Base-by-base conservation (phyloP, 129 eudicot genomes). In the Flaveria bidentis region DNA sequence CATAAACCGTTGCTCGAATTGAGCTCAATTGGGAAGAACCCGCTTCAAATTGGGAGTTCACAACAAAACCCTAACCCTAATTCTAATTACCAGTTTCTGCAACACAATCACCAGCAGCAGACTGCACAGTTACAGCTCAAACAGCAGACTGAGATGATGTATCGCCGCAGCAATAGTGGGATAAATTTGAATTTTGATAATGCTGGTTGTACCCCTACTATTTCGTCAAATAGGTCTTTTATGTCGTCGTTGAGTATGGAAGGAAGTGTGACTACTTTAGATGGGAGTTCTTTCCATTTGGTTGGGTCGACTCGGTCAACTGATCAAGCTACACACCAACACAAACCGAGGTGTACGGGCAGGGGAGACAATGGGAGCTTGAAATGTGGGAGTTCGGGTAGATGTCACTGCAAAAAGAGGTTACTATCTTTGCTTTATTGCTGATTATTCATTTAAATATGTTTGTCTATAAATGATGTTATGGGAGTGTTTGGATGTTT, bases 401-500 rank as follows among this genome's bases (percentile, higher is more conserved):
- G 92, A 84, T 95, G 99, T 78, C 99, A 91, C 78, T 95, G 99
- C 84, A 95, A 95, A 79, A 95, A 95, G 81, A 95, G 99, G 99
- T 95, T 67, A 46, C 7, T 6, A 56, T 80, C 74, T 15, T 51
- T 76, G 39, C 28, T 81, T 67, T 22, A 6, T 25, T 28, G 53
- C 22, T 16, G 0, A 6, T 55, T 62, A 41, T 39, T 12, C 39
- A 16, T 75, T 39, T 28, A 42, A 4, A 33, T 18, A 49, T 15
- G 22, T 20, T 20, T 11, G 22, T 33, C n/a, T 60, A 25, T 15
- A 36, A 20, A 20, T 74, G 3, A 25, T 44, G 17, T 22, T 74
- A 45, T 61, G 41, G 12, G 44, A 57, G 50, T 58, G 23, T 60
- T 74, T 57, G 58, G 78, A 23, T 74, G 60, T 46, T 47, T 30